These are phyloP conservation scores for Phylloporus arenicola DNA, from an alignment of 768 basidiomycete genomes.

Conservation along the genomic window DNA sequence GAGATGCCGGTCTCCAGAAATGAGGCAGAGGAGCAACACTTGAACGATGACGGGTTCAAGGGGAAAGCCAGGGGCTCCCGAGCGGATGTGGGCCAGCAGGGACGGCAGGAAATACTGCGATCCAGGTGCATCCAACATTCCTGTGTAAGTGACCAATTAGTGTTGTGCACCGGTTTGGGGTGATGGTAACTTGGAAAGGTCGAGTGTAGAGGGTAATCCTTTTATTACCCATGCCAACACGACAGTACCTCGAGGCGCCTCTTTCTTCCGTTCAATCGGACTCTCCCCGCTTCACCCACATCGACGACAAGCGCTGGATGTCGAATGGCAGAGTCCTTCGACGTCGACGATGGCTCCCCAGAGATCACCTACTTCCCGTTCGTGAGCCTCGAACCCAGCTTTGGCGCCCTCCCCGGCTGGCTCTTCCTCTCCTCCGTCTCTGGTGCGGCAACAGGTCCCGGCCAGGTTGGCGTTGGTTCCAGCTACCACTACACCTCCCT, in stretches of 20 bases:
- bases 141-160: not conserved
- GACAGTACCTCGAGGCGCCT: conserved; percentile 30
- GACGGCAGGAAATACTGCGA: conserved; percentile 46
- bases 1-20: conserved; percentile 58
- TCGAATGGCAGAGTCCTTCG: conserved; percentile 35
- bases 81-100: conserved; percentile 42
- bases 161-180: conserved; percentile 16
- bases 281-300: not conserved
- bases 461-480: conserved; percentile 47
- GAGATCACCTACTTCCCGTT: conserved; percentile 56
- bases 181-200: conserved; percentile 21
- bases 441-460: conserved; percentile 41
- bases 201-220: not conserved
- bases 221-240: conserved; percentile 7
- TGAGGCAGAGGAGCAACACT: conserved; percentile 59
- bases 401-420: conserved; percentile 58
- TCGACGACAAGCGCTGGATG: conserved; percentile 25
- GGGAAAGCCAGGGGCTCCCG: conserved; percentile 44
- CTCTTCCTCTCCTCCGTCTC: conserved; percentile 53
- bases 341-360: conserved; percentile 65
- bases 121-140: conserved; percentile 28
- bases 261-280: conserved; percentile 8
- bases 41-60: conserved; percentile 61
- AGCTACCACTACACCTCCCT: conserved; percentile 59
- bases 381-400: conserved; percentile 46